Base-by-base conservation (phyloP, 805 yeast genomes). In the Suhomyces emberorum region DNA sequence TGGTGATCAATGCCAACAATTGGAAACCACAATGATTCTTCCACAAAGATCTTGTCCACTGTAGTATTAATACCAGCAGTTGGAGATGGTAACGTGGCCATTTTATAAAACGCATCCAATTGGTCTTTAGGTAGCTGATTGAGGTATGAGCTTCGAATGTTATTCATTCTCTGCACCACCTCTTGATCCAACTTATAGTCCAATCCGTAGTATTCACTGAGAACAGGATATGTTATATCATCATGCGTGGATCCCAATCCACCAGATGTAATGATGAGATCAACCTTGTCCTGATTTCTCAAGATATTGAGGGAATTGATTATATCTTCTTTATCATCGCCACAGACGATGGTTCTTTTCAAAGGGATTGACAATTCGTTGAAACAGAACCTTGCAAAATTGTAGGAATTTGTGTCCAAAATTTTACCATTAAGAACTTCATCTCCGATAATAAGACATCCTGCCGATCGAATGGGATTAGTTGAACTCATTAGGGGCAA, bases 201-300 rank as follows among this genome's bases (percentile, higher is more conserved):
- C 6, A 83, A 52, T 1, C 58, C 58, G 44, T 69, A 87, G 6
- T 84, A 83, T 45, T 71, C 72, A 1, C 91, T 86, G n/a, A 88
- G 56, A 1, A 85, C 69, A 35, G 76, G 78, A 56, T 88, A 88
- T 0, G 95, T 87, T 42, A 88, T 82, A 55, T 88, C 96, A 54
- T 88, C 96, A 49, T 87, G 95, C 0, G 96, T 88, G 4, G 95
- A 85, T 0, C 96, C 96, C 40, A 88, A 85, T 1, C 72, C 81
- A 21, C 86, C 83, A 37, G 83, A 72, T 1, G 95, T 85, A 15
- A 84, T 74, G 6, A 84, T 71, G 29, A 85, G 71, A 51, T 83
- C 88, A 47, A 77, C 80, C 29, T 67, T 61, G n/a, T 66, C 56
- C 15, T 61, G 46, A 24, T 57, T 48, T 3, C 54, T 47, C n/a